Evolutionary conservation across 2,329 filamentous ascomycete genomes (phyloP), one percentile per base, ranked within the genome.

Genomic region (Catunica adiposa): DNA sequence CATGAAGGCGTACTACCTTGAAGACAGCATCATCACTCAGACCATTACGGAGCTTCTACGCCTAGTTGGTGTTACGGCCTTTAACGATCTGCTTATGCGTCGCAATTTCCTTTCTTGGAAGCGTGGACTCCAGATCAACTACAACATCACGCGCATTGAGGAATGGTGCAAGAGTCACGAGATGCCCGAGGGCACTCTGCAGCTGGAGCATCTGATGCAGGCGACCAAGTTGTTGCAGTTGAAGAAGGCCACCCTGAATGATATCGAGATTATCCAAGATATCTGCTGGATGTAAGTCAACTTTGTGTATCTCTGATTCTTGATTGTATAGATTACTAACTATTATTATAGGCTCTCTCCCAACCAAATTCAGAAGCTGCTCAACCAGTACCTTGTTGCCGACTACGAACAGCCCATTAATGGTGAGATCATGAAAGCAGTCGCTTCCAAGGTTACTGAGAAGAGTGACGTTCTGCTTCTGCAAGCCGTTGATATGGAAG

Each of bases 131-230:
- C 92, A 98, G 70, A 98, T 98, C 73, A 98, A 98, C 73, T 98
- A 98, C 76, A 98, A 98, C 73, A 98, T 98, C 68, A 98, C 92
- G 23, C 82, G 92, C 57, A 98, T 98, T 61, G 92, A 98, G 69
- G 92, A 98, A 71, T 98, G 92, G 92, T 98, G 92, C 73, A 98
- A 98, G 80, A 95, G 89, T 66, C 94, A 98, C 68, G 92, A 97
- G 63, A 97, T 98, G 90, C 92, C 92, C 1, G 90, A 98, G 70
- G 92, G 92, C 56, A 98, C 90, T 29, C 77, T 98, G 54, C 90
- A 97, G 72, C 78, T 98, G 56, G 92, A 98, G 74, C 92, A 98
- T 74, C 73, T 98, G 63, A 98, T 98, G 92, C 90, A 97, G 86
- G 92, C 92, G 54, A 98, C 92, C 20, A 98, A 98, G 73, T 82